Conservation (phyloP, 441 rosid genomes). For the Aquilaria agallochum region DNA sequence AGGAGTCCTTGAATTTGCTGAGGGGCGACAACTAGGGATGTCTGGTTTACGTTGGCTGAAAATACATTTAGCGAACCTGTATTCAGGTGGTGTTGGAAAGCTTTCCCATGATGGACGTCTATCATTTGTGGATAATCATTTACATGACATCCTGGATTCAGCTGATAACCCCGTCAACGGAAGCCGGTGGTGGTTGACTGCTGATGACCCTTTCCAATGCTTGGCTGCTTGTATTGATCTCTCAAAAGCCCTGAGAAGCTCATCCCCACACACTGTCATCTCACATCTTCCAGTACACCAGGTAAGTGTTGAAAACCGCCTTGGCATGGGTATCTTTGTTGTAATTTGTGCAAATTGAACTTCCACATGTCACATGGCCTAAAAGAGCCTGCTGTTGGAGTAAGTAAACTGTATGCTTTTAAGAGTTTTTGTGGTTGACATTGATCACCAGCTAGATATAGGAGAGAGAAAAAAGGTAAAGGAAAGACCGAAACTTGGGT, state of each 20-base stretch:
- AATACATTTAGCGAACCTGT: constrained; percentile 87
- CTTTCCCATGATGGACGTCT: constrained; percentile 86
- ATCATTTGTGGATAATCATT: constrained; percentile 77
- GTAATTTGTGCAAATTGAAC: no score
- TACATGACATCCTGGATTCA: constrained; percentile 75
- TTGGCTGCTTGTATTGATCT: constrained; percentile 85
- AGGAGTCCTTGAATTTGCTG: constrained; percentile 93
- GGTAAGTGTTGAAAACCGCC: constrained; percentile 34
- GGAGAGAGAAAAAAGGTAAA: no score
- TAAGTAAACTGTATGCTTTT: no score
- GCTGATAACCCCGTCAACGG: constrained; percentile 86
- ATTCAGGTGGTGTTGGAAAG: constrained; percentile 84
- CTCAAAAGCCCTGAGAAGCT: constrained; percentile 76
- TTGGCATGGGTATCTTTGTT: no score
- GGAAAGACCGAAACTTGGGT: no score
- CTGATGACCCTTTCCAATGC: constrained; percentile 97
- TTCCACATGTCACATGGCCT: no score
- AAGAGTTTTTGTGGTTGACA: no score
- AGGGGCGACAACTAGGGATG: constrained; percentile 82
- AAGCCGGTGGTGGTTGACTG: constrained; percentile 87
- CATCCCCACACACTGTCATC: constrained; percentile 57
- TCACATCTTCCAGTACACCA: constrained; percentile 93
- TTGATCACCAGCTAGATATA: no score
- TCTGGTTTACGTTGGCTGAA: constrained; percentile 86
- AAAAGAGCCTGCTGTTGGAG: no score